Percentiles rank a stretch among this genome's conserved stretches.
phyloP scores from a whole-genome alignment of 169 alveolate species.

The Plasmodium falciparum region DNA sequence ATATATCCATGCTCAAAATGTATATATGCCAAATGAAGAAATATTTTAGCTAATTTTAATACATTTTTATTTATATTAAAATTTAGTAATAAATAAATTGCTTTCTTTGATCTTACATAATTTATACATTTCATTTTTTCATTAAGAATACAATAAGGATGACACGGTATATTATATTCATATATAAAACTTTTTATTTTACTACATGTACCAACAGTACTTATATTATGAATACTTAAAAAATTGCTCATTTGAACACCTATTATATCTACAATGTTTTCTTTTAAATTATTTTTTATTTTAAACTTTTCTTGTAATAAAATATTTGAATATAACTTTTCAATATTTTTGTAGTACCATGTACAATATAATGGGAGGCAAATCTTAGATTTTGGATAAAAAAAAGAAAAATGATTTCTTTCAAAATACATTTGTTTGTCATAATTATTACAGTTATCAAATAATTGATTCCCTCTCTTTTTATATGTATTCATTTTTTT shows the following conservation, averaged over 20 bases:
- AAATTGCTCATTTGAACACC: conserved; percentile 20
- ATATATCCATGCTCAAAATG: conserved; percentile 76
- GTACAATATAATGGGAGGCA: conserved; percentile 58
- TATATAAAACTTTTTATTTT: conserved; percentile 56
- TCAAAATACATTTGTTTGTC: not conserved
- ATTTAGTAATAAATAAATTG: conserved; percentile 48
- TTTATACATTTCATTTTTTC: conserved; percentile 70
- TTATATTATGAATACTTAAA: conserved; percentile 33
- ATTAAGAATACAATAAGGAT: conserved; percentile 66
- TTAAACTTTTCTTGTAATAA: conserved; percentile 64
- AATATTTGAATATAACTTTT: conserved; percentile 35
- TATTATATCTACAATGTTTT: conserved; percentile 43
- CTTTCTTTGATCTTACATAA: conserved; percentile 59
- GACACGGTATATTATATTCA: conserved; percentile 72
- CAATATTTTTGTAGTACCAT: conserved; percentile 46
- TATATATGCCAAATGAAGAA: conserved; percentile 59
- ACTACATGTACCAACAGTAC: conserved; percentile 56
- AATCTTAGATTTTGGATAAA: conserved; percentile 43
- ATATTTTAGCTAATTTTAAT: conserved; percentile 43
- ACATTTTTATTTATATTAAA: conserved; percentile 44
- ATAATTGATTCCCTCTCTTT: not conserved
- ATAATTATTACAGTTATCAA: not conserved
- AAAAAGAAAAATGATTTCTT: conserved; percentile 25
- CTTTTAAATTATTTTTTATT: conserved; percentile 49
- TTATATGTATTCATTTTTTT: not conserved